phyloP scores from a whole-genome alignment of 495 filamentous ascomycete genomes.

The Penicillium pulvis region DNA sequence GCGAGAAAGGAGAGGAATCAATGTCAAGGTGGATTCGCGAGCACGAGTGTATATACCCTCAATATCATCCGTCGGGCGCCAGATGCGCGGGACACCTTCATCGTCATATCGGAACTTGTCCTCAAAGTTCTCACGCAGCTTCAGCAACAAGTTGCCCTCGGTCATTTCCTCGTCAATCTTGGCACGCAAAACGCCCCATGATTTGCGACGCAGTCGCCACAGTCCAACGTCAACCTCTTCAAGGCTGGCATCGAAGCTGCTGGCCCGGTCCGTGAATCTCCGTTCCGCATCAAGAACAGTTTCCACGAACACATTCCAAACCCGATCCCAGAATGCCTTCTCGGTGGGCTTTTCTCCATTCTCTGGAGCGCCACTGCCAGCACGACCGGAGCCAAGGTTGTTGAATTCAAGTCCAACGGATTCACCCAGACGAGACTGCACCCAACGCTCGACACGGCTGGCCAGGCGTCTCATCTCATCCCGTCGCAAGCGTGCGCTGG shows the following conservation, averaged over 20 bases:
- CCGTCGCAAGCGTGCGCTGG: conserved; percentile 76
- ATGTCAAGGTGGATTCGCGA: conserved; percentile 82
- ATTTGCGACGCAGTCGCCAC: conserved; percentile 89
- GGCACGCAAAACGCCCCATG: conserved; percentile 84
- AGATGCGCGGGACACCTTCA: conserved; percentile 90
- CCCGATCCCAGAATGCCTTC: conserved; percentile 91
- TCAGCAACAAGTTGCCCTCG: conserved; percentile 93
- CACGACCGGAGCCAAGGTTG: conserved; percentile 82
- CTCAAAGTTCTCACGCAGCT: conserved; percentile 97
- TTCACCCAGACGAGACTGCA: conserved; percentile 81
- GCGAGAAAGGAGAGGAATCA: conserved; percentile 87
- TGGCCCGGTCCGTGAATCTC: conserved; percentile 82
- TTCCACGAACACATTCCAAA: conserved; percentile 83
- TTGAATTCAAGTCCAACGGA: conserved; percentile 93
- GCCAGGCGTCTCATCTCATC: conserved; percentile 96
- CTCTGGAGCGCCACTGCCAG: conserved; percentile 77
- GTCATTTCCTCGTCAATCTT: conserved; percentile 98
- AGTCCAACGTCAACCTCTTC: conserved; percentile 92
- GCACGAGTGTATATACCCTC: conserved; percentile 91
- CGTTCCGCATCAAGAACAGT: conserved; percentile 85
- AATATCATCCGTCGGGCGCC: conserved; percentile 96
- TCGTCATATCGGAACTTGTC: conserved; percentile 99
- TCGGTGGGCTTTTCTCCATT: conserved; percentile 72
- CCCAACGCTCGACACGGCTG: conserved; percentile 87
- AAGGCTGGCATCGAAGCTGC: conserved; percentile 87